Conservation (phyloP, 2,329 filamentous ascomycete genomes). For the Apiospora pterosperma region DNA sequence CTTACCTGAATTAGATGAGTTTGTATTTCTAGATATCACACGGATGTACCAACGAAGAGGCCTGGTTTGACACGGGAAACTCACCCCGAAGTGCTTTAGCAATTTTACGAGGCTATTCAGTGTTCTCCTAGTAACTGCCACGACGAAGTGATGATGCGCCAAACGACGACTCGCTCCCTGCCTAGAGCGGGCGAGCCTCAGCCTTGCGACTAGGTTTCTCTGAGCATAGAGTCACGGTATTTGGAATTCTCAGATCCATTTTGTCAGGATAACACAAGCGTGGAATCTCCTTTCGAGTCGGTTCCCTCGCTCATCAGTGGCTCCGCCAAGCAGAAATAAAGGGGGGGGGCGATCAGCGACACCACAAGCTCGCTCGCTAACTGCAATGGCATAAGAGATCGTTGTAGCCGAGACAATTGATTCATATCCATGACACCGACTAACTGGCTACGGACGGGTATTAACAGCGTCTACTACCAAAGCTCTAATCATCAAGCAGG, state of each 20-base stretch:
- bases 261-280: no score
- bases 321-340: background rate
- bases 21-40: background rate
- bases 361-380: background rate
- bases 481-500: slow-evolving; percentile 49
- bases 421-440: background rate
- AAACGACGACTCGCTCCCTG: no score
- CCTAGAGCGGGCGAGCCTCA: no score
- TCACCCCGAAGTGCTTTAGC: background rate
- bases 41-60: background rate
- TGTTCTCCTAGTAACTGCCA: no score
- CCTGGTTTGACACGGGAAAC: background rate
- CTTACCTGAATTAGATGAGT: background rate
- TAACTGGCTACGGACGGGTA: background rate
- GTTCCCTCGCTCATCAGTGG: no score
- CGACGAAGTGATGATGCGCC: no score
- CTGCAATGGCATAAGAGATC: background rate
- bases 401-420: background rate
- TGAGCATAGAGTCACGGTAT: no score
- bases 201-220: no score
- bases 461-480: background rate
- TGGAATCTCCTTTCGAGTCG: no score
- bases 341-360: no score
- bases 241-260: no score
- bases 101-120: background rate